phyloP scores from a whole-genome alignment of 2,329 filamentous ascomycete genomes.

The Aspergillus sp. region DNA sequence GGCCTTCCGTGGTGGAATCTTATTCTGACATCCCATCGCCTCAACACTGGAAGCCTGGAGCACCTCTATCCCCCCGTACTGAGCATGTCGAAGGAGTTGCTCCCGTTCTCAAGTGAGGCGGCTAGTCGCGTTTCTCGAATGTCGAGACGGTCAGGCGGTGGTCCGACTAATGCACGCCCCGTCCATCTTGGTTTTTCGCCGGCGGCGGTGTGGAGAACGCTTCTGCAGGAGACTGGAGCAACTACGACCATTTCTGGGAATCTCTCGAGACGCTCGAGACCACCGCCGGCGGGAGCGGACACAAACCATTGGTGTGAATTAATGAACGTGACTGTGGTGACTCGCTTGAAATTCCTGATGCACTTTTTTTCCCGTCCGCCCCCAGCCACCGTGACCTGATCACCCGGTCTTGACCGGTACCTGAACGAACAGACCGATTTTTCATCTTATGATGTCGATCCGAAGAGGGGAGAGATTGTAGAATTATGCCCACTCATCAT shows the following conservation, averaged over 20 bases:
- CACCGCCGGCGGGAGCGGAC: neutral
- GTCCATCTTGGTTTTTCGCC: slow-evolving; percentile 16
- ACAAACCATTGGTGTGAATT: slow-evolving; percentile 5
- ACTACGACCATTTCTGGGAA: slow-evolving; percentile 9
- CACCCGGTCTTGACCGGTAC: slow-evolving; percentile 7
- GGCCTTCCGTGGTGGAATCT: neutral
- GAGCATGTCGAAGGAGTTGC: neutral
- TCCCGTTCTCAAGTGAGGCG: neutral
- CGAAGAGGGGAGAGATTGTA: neutral
- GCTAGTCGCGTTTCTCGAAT: slow-evolving; percentile 6
- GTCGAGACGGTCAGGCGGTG: slow-evolving; percentile 6
- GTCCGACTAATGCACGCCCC: slow-evolving; percentile 20
- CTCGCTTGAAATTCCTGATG: neutral
- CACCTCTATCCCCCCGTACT: neutral
- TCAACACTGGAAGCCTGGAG: neutral
- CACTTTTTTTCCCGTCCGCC: neutral
- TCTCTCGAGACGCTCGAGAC: slow-evolving; percentile 1
- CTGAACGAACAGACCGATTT: neutral
- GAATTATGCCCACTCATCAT: neutral
- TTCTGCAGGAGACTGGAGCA: slow-evolving; percentile 19
- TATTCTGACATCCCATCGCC: slow-evolving; percentile 2
- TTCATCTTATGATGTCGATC: neutral
- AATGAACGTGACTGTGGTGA: neutral
- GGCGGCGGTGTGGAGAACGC: slow-evolving; percentile 14
- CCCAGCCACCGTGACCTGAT: slow-evolving; percentile 16